These are phyloP conservation scores for Trametes pubescens DNA, from an alignment of 1,284 basidiomycete genomes.

Conservation along the genomic window DNA sequence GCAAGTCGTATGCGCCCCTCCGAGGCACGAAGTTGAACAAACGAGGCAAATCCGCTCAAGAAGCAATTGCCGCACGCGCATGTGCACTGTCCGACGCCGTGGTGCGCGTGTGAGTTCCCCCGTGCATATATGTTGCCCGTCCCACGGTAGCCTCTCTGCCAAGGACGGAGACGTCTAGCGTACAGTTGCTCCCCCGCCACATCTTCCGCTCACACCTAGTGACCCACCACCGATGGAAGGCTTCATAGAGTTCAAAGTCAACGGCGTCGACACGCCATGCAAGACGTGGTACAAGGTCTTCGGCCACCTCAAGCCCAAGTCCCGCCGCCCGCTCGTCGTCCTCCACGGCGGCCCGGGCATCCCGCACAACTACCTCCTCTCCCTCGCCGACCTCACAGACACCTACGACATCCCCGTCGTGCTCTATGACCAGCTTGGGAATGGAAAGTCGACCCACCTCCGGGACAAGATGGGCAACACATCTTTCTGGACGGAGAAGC, in stretches of 20 bases:
- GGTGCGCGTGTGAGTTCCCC: too few species aligned
- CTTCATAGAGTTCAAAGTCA: constrained; percentile 25
- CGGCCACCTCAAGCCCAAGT: constrained; percentile 39
- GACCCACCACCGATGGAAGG: too few species aligned
- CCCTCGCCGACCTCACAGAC: constrained; percentile 44
- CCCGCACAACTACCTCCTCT: constrained; percentile 52
- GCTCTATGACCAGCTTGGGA: constrained; percentile 62
- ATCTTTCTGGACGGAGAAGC: constrained; percentile 54
- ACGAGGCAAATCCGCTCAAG: too few species aligned
- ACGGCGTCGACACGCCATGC: constrained; percentile 27
- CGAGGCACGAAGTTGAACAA: too few species aligned
- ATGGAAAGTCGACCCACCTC: constrained; percentile 53
- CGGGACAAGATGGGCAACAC: constrained; percentile 43
- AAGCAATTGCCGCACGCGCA: too few species aligned
- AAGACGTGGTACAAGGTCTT: constrained; percentile 43
- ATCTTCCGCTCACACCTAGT: too few species aligned
- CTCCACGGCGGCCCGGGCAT: constrained; percentile 55
- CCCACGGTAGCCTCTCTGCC: too few species aligned
- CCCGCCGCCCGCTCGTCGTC: constrained; percentile 47
- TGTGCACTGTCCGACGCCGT: too few species aligned
- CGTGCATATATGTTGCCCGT: too few species aligned
- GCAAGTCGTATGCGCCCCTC: too few species aligned
- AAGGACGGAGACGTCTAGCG: too few species aligned
- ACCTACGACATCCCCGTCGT: constrained; percentile 49
- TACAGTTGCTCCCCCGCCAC: too few species aligned